Percentiles rank a stretch among this genome's conserved stretches.
Evolutionary conservation across 2,329 filamentous ascomycete species (phyloP).

Genomic region (Aspergillus brunneoviolaceus): DNA sequence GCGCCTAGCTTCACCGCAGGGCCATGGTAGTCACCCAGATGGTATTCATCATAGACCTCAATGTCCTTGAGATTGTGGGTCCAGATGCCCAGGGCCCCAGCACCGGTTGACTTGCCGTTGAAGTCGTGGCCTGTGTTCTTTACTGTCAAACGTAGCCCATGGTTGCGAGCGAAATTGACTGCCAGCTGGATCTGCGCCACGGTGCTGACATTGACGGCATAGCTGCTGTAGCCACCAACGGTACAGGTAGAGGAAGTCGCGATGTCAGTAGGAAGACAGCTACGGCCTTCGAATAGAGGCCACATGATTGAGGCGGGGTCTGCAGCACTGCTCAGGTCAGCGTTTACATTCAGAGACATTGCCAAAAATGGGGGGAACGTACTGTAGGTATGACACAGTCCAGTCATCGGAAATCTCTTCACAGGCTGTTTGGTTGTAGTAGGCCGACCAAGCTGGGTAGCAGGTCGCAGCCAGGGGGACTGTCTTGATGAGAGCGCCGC

Average conservation of each 20-base stretch:
- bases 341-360: neutral
- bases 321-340: slow-evolving; percentile 17
- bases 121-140: slow-evolving; percentile 53
- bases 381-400: slow-evolving; percentile 29
- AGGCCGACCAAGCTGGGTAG: slow-evolving; percentile 23
- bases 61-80: slow-evolving; percentile 50
- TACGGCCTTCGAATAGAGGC: slow-evolving; percentile 29
- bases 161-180: slow-evolving; percentile 26
- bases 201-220: slow-evolving; percentile 37
- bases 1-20: slow-evolving; percentile 55
- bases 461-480: slow-evolving; percentile 30
- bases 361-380: neutral
- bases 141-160: slow-evolving; percentile 36
- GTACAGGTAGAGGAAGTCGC: slow-evolving; percentile 27
- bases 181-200: slow-evolving; percentile 38
- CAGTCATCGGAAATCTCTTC: slow-evolving; percentile 21
- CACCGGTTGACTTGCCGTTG: slow-evolving; percentile 48
- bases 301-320: slow-evolving; percentile 29
- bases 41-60: slow-evolving; percentile 42
- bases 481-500: slow-evolving; percentile 26
- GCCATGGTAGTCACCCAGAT: slow-evolving; percentile 47
- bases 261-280: slow-evolving; percentile 26
- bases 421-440: slow-evolving; percentile 25
- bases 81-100: slow-evolving; percentile 51
- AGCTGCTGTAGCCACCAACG: slow-evolving; percentile 32